phyloP scores from a whole-genome alignment of 1,284 basidiomycete genomes.

The Neolentinus lepideus region DNA sequence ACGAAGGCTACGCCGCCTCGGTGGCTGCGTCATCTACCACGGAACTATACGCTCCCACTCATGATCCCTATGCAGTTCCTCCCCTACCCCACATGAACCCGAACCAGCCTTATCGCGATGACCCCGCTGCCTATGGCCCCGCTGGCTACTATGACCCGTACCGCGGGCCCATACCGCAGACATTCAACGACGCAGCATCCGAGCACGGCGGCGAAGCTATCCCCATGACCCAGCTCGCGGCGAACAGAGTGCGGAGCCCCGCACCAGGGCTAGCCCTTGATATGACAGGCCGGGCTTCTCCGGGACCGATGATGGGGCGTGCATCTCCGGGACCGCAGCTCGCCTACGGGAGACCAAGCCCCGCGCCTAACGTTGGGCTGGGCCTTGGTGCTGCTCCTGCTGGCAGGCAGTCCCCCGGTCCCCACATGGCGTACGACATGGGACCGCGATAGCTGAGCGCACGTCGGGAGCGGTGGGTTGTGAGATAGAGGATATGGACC shows the following conservation, averaged over 20 bases:
- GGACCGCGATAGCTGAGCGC: slow-evolving; percentile 8
- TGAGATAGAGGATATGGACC: not conserved
- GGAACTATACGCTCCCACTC: slow-evolving; percentile 29
- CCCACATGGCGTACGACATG: slow-evolving; percentile 35
- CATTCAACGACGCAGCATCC: slow-evolving; percentile 40
- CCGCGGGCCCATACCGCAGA: slow-evolving; percentile 59
- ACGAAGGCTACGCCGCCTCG: slow-evolving; percentile 29
- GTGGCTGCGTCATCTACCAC: slow-evolving; percentile 44
- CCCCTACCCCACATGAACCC: slow-evolving; percentile 80
- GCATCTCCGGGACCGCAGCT: slow-evolving; percentile 28
- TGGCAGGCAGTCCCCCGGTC: slow-evolving; percentile 38
- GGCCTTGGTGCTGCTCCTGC: slow-evolving; percentile 6
- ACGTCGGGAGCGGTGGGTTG: slow-evolving; percentile 9
- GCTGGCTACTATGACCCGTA: slow-evolving; percentile 70
- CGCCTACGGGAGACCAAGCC: slow-evolving; percentile 20
- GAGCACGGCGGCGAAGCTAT: slow-evolving; percentile 44
- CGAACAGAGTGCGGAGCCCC: slow-evolving; percentile 22
- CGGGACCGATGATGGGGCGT: slow-evolving; percentile 13
- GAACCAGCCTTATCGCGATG: slow-evolving; percentile 63
- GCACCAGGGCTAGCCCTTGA: slow-evolving; percentile 3
- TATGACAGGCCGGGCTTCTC: slow-evolving; percentile 5
- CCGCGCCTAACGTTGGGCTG: slow-evolving; percentile 13
- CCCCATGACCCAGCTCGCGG: slow-evolving; percentile 72
- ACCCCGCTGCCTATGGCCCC: slow-evolving; percentile 35
- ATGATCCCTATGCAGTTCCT: slow-evolving; percentile 74